A percentile compares a stretch with the other conserved stretches of the same genome.
Conservation (phyloP, 805 yeast genomes). For the Yamadazyma endophytica region DNA sequence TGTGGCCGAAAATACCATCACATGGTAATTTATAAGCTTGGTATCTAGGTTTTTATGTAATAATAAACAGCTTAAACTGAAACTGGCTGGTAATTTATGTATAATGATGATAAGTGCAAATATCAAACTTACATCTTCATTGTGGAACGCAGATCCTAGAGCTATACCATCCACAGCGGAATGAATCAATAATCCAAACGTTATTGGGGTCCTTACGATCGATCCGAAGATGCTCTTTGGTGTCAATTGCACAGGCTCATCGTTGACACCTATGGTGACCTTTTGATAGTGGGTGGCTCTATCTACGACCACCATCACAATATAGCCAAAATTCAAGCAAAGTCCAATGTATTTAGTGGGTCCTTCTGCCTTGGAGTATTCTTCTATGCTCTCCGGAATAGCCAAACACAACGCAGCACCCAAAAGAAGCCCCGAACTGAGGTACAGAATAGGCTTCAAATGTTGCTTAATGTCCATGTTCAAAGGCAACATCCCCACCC, state of each 20-base stretch:
- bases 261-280: no score
- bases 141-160: conserved; percentile 54
- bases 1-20: conserved; percentile 50
- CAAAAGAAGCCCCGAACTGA: conserved; percentile 11
- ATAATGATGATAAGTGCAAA: conserved; percentile 59
- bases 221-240: no score
- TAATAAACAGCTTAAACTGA: conserved; percentile 59
- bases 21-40: conserved; percentile 38
- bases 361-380: conserved; percentile 3
- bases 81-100: conserved; percentile 74
- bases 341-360: conserved; percentile 10
- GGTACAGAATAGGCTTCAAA: conserved; percentile 4
- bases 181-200: conserved; percentile 63
- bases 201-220: conserved; percentile 34
- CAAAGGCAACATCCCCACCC: conserved; percentile 11
- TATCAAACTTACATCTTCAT: conserved; percentile 33
- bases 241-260: no score
- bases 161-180: conserved; percentile 72
- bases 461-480: conserved; percentile 6
- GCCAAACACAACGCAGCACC: conserved; percentile 12
- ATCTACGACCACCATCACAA: conserved; percentile 3
- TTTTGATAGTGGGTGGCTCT: neutral
- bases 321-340: conserved; percentile 9
- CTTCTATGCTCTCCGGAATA: conserved; percentile 12
- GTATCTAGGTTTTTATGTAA: conserved; percentile 31